Conservation (phyloP, 2,329 filamentous ascomycete species). For the Onygenales sp. region DNA sequence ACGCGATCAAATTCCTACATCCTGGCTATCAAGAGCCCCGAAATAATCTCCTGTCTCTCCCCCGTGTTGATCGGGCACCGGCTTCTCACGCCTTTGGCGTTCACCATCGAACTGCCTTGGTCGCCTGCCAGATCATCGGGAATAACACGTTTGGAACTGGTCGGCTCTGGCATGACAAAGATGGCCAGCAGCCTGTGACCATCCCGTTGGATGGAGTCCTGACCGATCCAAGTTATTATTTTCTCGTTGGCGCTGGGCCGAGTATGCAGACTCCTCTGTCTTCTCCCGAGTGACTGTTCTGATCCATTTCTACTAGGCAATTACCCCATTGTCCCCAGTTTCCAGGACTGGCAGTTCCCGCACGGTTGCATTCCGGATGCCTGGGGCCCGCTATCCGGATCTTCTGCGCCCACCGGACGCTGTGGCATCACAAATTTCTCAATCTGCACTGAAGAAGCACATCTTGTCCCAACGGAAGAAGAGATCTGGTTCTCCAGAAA, state of each 20-base stretch:
- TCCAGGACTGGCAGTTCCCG: slow-evolving; percentile 3
- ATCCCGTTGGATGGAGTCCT: not conserved
- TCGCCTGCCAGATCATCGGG: not conserved
- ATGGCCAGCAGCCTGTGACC: not conserved
- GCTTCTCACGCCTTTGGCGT: not conserved
- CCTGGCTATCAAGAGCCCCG: not conserved
- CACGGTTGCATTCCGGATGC: not conserved
- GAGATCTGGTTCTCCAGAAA: not conserved
- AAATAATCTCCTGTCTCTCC: not conserved
- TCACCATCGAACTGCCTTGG: not conserved
- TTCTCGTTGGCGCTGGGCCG: not conserved
- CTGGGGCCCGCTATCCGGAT: not conserved
- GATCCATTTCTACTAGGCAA: not conserved
- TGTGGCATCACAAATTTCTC: slow-evolving; percentile 3
- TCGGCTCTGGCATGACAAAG: not conserved
- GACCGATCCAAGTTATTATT: not conserved
- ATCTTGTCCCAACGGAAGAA: slow-evolving; percentile 1
- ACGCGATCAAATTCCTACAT: not conserved
- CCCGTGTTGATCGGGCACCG: not conserved
- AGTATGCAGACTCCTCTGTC: not conserved
- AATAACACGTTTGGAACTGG: not conserved
- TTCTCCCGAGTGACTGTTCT: not conserved
- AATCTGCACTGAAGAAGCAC: not conserved
- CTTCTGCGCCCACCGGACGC: not conserved
- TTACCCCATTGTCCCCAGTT: slow-evolving; percentile 2